A percentile compares a stretch with the other conserved stretches of the same genome.
These are phyloP conservation scores for Neoboletus subvelutipes DNA, from an alignment of 768 basidiomycete species.

Conservation along the genomic window DNA sequence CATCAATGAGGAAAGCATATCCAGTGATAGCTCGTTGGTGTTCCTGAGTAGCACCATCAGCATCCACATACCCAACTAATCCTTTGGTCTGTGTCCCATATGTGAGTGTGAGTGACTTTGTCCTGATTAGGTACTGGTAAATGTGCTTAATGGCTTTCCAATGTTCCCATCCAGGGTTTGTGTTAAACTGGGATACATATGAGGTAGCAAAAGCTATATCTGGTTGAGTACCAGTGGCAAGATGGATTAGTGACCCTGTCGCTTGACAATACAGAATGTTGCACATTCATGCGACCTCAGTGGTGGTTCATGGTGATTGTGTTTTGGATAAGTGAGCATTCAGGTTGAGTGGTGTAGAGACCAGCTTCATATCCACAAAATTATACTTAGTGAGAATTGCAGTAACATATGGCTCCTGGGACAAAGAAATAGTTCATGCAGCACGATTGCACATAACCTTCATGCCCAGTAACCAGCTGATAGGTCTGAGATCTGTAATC, in stretches of 20 bases:
- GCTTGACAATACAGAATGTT: neutral
- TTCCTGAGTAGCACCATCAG: no score
- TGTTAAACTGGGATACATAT: no score
- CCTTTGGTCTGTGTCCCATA: no score
- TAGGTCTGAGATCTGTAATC: neutral
- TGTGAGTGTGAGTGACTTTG: no score
- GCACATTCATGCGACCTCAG: accelerated
- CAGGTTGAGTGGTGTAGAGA: neutral
- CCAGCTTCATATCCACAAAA: neutral
- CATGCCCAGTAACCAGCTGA: neutral
- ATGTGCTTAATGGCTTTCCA: no score
- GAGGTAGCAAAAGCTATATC: no score
- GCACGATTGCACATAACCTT: accelerated
- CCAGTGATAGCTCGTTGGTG: no score
- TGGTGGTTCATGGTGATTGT: neutral
- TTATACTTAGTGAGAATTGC: neutral
- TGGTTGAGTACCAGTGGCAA: no score
- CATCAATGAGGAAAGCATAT: no score
- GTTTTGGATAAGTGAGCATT: neutral
- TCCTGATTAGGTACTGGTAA: no score
- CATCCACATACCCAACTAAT: no score
- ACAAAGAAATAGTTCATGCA: neutral
- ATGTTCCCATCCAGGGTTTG: no score
- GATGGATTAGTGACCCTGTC: neutral
- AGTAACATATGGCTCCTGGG: neutral